Evolutionary conservation across 2,329 filamentous ascomycete species (phyloP).

Genomic region (Neocatenulostroma microsporum): DNA sequence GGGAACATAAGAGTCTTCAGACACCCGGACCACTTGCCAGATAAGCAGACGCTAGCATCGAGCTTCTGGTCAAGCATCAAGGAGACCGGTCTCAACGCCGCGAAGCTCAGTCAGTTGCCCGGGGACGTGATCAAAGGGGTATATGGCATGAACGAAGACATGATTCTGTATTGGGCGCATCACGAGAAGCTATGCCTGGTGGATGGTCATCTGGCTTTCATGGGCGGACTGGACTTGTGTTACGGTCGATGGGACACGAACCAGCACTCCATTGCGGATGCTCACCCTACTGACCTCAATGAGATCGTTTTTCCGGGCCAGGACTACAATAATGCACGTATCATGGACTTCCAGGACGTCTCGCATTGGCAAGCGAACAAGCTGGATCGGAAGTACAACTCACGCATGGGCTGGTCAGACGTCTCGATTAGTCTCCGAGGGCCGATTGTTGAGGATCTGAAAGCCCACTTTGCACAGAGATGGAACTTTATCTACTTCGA

Average conservation of each 20-base stretch:
- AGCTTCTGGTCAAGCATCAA: conserved; percentile 50
- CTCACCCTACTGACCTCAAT: conserved; percentile 69
- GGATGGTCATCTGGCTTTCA: conserved; percentile 73
- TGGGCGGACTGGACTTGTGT: conserved; percentile 81
- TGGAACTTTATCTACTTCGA: conserved; percentile 88
- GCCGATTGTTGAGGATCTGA: conserved; percentile 65
- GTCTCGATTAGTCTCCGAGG: conserved; percentile 69
- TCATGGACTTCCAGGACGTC: conserved; percentile 75
- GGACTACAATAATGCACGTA: conserved; percentile 82
- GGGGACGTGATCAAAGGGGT: conserved; percentile 66
- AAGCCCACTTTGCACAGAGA: conserved; percentile 70
- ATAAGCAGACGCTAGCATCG: conserved; percentile 58
- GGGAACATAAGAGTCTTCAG: conserved; percentile 82
- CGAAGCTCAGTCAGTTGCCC: conserved; percentile 56
- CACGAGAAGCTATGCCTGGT: conserved; percentile 85
- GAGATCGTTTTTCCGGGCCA: conserved; percentile 78
- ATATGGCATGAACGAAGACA: conserved; percentile 73
- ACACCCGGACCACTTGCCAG: conserved; percentile 80
- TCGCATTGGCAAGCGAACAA: conserved; percentile 81
- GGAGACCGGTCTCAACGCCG: conserved; percentile 48
- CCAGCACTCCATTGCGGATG: conserved; percentile 71
- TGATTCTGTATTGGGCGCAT: conserved; percentile 77
- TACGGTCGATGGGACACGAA: conserved; percentile 87
- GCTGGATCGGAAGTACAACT: conserved; percentile 60
- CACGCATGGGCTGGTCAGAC: conserved; percentile 90